Percentiles rank a stretch among this genome's conserved stretches.
phyloP scores from a whole-genome alignment of 2,329 filamentous ascomycete genomes.

The Calcarisporium arbuscula region DNA sequence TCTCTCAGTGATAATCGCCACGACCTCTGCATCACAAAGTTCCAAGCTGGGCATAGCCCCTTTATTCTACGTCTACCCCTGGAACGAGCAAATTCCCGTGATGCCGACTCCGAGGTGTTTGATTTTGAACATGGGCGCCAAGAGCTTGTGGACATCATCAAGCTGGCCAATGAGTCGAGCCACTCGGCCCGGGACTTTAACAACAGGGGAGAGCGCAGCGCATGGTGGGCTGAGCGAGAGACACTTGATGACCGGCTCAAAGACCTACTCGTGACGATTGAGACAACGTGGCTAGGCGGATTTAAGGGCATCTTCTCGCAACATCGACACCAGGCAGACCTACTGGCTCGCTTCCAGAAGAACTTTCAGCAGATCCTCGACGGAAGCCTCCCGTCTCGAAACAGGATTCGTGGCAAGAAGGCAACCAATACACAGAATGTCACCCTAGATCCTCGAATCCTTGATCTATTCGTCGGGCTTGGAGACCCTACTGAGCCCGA shows the following conservation, averaged over 20 bases:
- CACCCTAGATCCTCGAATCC: slow-evolving; percentile 53
- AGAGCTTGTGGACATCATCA: slow-evolving; percentile 79
- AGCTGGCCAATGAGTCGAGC: slow-evolving; percentile 74
- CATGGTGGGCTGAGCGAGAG: slow-evolving; percentile 88
- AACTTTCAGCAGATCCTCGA: slow-evolving; percentile 74
- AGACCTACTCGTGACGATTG: slow-evolving; percentile 75
- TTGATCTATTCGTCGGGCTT: slow-evolving; percentile 84
- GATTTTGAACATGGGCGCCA: slow-evolving; percentile 72
- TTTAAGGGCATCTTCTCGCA: slow-evolving; percentile 93
- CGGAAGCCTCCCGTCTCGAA: slow-evolving; percentile 78
- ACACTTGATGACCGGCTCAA: slow-evolving; percentile 70
- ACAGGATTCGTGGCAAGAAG: slow-evolving; percentile 52
- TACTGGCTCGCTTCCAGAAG: slow-evolving; percentile 69
- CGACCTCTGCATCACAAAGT: slow-evolving; percentile 84
- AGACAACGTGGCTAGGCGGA: slow-evolving; percentile 89
- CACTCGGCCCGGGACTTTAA: slow-evolving; percentile 66
- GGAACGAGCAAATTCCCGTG: slow-evolving; percentile 72
- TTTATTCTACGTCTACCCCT: slow-evolving; percentile 85
- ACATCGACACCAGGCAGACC: slow-evolving; percentile 52
- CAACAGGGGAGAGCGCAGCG: slow-evolving; percentile 66
- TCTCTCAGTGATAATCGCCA: slow-evolving; percentile 74
- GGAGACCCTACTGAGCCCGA: slow-evolving; percentile 64
- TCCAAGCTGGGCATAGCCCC: slow-evolving; percentile 67
- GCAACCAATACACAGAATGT: slow-evolving; percentile 35
- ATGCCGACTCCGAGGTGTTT: slow-evolving; percentile 72